These are phyloP conservation scores for Elongisporangium prolatum DNA, from an alignment of 352 stramenopile genomes.

Conservation along the genomic window DNA sequence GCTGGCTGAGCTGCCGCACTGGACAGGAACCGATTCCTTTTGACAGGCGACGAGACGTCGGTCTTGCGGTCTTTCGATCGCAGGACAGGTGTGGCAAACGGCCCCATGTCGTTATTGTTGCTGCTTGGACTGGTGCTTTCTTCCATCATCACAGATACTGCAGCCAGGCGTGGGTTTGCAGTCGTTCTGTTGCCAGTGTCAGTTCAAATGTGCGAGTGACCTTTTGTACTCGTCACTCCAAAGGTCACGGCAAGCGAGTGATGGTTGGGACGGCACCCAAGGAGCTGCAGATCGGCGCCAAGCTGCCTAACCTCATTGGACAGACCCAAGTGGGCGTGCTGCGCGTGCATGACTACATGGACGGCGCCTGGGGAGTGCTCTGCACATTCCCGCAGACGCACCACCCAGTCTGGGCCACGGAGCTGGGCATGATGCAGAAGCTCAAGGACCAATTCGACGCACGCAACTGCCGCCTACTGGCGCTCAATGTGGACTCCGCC, in stretches of 20 bases:
- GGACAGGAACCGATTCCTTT: conserved; percentile 4
- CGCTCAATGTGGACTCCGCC: conserved; percentile 35
- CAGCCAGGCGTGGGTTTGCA: not conserved
- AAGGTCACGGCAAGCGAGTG: conserved; percentile 22
- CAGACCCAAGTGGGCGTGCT: conserved; percentile 69
- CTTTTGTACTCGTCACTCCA: conserved; percentile 5
- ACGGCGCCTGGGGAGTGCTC: conserved; percentile 63
- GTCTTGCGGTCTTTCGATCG: not conserved
- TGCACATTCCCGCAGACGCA: conserved; percentile 66
- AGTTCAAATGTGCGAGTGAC: too few species aligned
- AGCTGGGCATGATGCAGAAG: conserved; percentile 78
- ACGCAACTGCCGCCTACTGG: conserved; percentile 65
- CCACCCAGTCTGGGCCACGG: conserved; percentile 74
- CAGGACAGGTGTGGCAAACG: too few species aligned
- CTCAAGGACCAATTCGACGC: conserved; percentile 73
- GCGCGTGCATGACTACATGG: conserved; percentile 67
- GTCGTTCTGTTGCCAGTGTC: too few species aligned
- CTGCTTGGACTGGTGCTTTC: not conserved
- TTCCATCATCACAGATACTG: not conserved
- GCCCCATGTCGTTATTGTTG: conserved; percentile 3
- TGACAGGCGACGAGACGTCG: not conserved
- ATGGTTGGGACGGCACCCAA: conserved; percentile 17
- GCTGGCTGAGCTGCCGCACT: not conserved
- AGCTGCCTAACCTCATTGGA: conserved; percentile 68
- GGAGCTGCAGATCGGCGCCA: conserved; percentile 58